phyloP scores from a whole-genome alignment of 352 stramenopile genomes.

The Phytophthora fragariaefolia region DNA sequence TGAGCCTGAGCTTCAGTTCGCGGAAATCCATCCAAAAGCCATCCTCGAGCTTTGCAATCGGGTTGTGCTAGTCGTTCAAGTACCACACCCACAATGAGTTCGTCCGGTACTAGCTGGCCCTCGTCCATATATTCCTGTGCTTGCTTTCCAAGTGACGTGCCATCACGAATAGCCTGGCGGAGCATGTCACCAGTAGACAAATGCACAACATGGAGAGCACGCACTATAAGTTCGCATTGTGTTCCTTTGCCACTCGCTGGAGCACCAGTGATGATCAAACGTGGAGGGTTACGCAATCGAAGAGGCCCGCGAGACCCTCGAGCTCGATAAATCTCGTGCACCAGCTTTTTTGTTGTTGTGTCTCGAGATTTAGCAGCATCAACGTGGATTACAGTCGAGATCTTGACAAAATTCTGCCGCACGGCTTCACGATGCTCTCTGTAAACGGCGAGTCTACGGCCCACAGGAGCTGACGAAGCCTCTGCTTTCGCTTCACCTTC shows the following conservation, averaged over 20 bases:
- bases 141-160: slow-evolving; percentile 62
- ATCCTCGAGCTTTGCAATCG: slow-evolving; percentile 78
- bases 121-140: slow-evolving; percentile 94
- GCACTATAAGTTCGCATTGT: slow-evolving; percentile 94
- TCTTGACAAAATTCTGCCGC: slow-evolving; percentile 78
- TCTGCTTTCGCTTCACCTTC: slow-evolving; percentile 53
- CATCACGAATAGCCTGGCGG: slow-evolving; percentile 82
- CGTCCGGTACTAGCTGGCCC: slow-evolving; percentile 93
- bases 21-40: slow-evolving; percentile 97
- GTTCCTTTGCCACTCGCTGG: slow-evolving; percentile 96
- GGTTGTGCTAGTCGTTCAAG: slow-evolving; percentile 78
- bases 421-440: slow-evolving; percentile 83
- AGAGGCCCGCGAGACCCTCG: slow-evolving; percentile 53
- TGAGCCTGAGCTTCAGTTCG: slow-evolving; percentile 87
- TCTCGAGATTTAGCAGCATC: slow-evolving; percentile 62
- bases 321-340: slow-evolving; percentile 58
- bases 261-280: slow-evolving; percentile 92
- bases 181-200: slow-evolving; percentile 96
- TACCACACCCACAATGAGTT: slow-evolving; percentile 95
- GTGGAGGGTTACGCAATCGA: slow-evolving; percentile 51
- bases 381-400: slow-evolving; percentile 68
- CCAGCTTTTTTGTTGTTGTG: slow-evolving; percentile 48
- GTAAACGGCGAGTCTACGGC: slow-evolving; percentile 74
- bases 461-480: slow-evolving; percentile 8
- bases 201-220: slow-evolving; percentile 93